phyloP scores from a whole-genome alignment of 768 basidiomycete species.

The Neoboletus subvelutipes region DNA sequence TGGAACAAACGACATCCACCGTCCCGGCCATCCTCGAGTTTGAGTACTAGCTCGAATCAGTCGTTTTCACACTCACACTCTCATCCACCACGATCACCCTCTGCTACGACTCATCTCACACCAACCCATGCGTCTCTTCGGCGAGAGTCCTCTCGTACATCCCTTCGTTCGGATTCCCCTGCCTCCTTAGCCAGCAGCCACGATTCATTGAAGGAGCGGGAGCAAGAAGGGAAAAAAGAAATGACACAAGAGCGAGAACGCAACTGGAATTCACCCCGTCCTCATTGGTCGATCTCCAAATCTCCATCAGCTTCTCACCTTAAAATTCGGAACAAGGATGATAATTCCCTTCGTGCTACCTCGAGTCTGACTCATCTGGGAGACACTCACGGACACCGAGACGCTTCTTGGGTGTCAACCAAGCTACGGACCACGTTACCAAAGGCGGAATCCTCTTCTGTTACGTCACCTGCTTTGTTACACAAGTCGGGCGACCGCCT shows the following conservation, averaged over 20 bases:
- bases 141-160: slow-evolving; percentile 35
- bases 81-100: slow-evolving; percentile 41
- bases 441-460: slow-evolving; percentile 1
- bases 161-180: slow-evolving; percentile 44
- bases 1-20: slow-evolving; percentile 51
- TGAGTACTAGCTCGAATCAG: slow-evolving; percentile 37
- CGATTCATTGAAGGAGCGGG: slow-evolving; percentile 33
- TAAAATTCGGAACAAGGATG: background rate
- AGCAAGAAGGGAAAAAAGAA: slow-evolving; percentile 34
- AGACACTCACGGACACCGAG: slow-evolving; percentile 10
- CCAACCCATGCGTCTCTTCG: slow-evolving; percentile 32
- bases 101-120: slow-evolving; percentile 36
- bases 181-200: slow-evolving; percentile 37
- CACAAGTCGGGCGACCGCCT: slow-evolving; percentile 6
- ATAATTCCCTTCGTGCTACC: slow-evolving; percentile 16
- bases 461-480: background rate
- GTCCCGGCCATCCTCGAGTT: slow-evolving; percentile 45
- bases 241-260: slow-evolving; percentile 54
- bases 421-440: slow-evolving; percentile 2
- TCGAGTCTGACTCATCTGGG: slow-evolving; percentile 18
- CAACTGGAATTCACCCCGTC: slow-evolving; percentile 71
- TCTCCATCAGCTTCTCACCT: slow-evolving; percentile 16
- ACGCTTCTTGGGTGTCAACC: background rate
- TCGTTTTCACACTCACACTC: slow-evolving; percentile 37
- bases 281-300: slow-evolving; percentile 45